A percentile compares a stretch with the other conserved stretches of the same genome.
Evolutionary conservation across 495 filamentous ascomycete genomes (phyloP).

Genomic region (Tuber magnatum): DNA sequence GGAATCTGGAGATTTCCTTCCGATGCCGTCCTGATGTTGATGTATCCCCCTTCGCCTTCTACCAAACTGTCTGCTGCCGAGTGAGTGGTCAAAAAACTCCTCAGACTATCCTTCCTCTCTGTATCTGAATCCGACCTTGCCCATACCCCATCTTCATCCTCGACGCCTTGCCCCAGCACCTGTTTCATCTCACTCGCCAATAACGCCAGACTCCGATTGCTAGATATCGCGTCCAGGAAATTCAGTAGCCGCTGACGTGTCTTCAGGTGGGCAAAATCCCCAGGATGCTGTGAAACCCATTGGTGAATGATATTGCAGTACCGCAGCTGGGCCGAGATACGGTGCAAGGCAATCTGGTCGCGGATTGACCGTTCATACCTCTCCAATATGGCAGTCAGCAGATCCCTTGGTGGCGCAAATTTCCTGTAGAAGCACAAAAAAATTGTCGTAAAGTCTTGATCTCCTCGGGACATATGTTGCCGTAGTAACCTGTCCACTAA

Average conservation of each 20-base stretch:
- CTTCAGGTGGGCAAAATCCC: slow-evolving; percentile 77
- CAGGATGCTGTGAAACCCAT: slow-evolving; percentile 86
- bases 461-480: slow-evolving; percentile 72
- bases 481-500: slow-evolving; percentile 78
- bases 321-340: slow-evolving; percentile 70
- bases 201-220: slow-evolving; percentile 66
- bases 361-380: slow-evolving; percentile 64
- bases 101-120: slow-evolving; percentile 43
- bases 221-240: slow-evolving; percentile 63
- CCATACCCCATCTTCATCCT: slow-evolving; percentile 80
- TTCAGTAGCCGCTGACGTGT: slow-evolving; percentile 62
- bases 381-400: slow-evolving; percentile 64
- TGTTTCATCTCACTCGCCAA: slow-evolving; percentile 77
- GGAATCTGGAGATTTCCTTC: slow-evolving; percentile 20
- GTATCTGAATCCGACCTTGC: slow-evolving; percentile 57
- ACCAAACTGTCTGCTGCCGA: slow-evolving; percentile 43
- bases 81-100: slow-evolving; percentile 43
- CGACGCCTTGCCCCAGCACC: slow-evolving; percentile 55
- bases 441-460: slow-evolving; percentile 73
- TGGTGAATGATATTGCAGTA: slow-evolving; percentile 75
- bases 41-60: slow-evolving; percentile 26
- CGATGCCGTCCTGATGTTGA: slow-evolving; percentile 29
- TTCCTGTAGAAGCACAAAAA: slow-evolving; percentile 94
- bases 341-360: slow-evolving; percentile 58
- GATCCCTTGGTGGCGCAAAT: slow-evolving; percentile 70